phyloP scores from a whole-genome alignment of 108 stramenopile species.

The Hondaea fermentalgiana region DNA sequence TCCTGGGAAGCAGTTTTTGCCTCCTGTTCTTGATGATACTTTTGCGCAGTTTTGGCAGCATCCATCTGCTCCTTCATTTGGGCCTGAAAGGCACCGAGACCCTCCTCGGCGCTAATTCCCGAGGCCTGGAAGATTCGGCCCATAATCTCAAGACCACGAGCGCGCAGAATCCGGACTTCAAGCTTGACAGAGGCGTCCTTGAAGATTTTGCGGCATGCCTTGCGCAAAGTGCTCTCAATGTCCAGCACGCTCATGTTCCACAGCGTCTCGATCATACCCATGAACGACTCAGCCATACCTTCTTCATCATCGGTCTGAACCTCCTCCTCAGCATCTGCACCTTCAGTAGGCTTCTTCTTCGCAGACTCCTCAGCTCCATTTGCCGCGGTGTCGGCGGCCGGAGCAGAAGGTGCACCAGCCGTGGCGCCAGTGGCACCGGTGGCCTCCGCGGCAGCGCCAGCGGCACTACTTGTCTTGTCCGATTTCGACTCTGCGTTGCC shows the following conservation, averaged over 20 bases:
- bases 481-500: no score
- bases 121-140: not conserved
- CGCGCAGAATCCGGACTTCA: not conserved
- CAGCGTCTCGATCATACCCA: constrained; percentile 15
- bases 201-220: not conserved
- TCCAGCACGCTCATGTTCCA: constrained; percentile 19
- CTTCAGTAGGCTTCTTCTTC: not conserved
- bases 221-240: not conserved
- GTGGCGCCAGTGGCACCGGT: not conserved
- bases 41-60: not conserved
- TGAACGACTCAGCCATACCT: not conserved
- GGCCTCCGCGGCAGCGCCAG: no score
- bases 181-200: not conserved
- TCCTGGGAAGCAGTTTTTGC: not conserved
- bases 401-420: not conserved
- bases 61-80: constrained; percentile 13
- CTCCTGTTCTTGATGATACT: not conserved
- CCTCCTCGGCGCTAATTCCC: not conserved
- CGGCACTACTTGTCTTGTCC: no score
- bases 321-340: not conserved
- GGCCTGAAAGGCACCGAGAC: not conserved
- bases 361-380: no score
- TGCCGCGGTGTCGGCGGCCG: no score
- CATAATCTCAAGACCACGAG: not conserved
- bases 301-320: not conserved